These are phyloP conservation scores for Backusella tarrabulga DNA, from an alignment of 192 early-diverging fungal species.

Conservation along the genomic window DNA sequence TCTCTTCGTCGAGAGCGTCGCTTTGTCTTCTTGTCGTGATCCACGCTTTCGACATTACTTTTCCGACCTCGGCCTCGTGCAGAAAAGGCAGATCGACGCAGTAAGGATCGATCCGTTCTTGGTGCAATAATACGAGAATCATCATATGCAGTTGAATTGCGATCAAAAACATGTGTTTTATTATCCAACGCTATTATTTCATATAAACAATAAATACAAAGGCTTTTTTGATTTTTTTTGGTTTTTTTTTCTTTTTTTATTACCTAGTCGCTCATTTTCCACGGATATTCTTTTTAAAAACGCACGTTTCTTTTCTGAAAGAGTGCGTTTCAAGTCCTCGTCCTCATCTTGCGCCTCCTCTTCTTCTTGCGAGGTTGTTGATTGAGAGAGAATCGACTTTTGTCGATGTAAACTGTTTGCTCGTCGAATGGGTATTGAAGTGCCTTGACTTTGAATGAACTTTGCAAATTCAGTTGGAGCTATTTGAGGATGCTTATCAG, in stretches of 20 bases:
- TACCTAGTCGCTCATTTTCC: not conserved
- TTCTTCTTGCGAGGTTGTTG: not conserved
- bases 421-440: not conserved
- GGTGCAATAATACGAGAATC: conserved; percentile 14
- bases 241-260: not conserved
- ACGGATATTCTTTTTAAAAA: conserved; percentile 2
- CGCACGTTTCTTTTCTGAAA: conserved; percentile 3
- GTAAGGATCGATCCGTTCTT: not conserved
- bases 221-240: not conserved
- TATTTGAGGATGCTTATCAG: conserved; percentile 23
- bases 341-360: not conserved
- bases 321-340: not conserved
- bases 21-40: not conserved
- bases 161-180: not conserved
- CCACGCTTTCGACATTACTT: not conserved
- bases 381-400: conserved; percentile 11
- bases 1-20: not conserved
- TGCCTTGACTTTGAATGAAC: conserved; percentile 9
- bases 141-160: not conserved
- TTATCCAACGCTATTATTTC: not conserved
- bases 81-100: conserved; percentile 18
- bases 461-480: conserved; percentile 20
- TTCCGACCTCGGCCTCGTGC: conserved; percentile 11
- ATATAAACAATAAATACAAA: not conserved
- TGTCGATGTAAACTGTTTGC: not conserved